Base-by-base conservation (phyloP, 805 yeast genomes). In the Metschnikowia kunwiensis region DNA sequence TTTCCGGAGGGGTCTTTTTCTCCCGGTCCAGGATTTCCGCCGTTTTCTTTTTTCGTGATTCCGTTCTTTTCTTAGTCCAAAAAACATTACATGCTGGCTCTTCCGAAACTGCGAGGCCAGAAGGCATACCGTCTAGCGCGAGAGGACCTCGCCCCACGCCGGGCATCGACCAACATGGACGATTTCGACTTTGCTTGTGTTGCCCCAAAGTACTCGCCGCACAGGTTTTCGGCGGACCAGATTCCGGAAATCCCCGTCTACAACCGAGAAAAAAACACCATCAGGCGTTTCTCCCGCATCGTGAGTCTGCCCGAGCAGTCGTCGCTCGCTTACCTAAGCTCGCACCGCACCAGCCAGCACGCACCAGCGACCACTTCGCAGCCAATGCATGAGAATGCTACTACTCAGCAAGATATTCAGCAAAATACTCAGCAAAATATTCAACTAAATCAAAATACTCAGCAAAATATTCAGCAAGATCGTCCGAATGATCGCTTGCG, bases 181-280 rank as follows among this genome's bases (percentile, higher is more conserved):
- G 48, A 43, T 25, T 31, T 53, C 13, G 69, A 64, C 41, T 36
- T 61, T 14, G 36, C 53, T 8, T 47, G 50, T 24, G 69, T 64
- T 8, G 51, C 60, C 7, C 44, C 43, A 14, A 40, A 60, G 1
- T 61, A 51, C 42, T 42, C 48, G 32, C 67, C 68, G 2, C 57
- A 58, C 9, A 43, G 42, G 8, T 47, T 43, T 34, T 40, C 51
- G 2, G 27, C 46, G 7, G 21, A 22, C 4, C 69, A 65, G 26
- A 50, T 67, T 9, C 70, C 70, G 7, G 40, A 36, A 9, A 40
- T 57, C 8, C 63, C 63, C 13, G 45, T 55, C 1, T 50, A 51
- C 36, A 43, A 48, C 32, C 38, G 42, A 9, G 44, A 40, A 23
- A 50, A 48, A 12, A 61, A 63, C 6, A 40, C 32, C 21, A 42